Conservation (phyloP, 2,329 filamentous ascomycete species). For the Monilinia laxa region DNA sequence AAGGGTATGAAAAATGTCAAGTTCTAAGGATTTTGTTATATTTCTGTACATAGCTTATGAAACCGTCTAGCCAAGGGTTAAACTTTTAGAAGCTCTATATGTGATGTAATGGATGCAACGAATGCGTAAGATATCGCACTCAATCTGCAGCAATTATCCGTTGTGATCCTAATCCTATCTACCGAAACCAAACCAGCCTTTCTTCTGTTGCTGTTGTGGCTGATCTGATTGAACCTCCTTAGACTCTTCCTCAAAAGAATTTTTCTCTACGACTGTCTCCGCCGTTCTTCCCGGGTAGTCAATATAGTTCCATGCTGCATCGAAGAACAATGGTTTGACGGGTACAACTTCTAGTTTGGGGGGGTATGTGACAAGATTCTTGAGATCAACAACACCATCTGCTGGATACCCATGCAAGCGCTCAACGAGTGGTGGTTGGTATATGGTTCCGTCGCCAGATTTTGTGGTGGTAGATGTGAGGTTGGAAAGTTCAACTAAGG, state of each 20-base stretch:
- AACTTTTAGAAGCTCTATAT: not conserved
- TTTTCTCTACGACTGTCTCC: constrained; percentile 38
- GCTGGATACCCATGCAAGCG: constrained; percentile 71
- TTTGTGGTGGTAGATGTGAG: constrained; percentile 46
- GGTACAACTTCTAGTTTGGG: constrained; percentile 80
- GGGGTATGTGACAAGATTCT: constrained; percentile 82
- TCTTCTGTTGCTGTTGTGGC: constrained; percentile 54
- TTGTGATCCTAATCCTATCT: constrained; percentile 27
- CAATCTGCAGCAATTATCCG: constrained; percentile 3
- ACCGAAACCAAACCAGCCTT: constrained; percentile 74
- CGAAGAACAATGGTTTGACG: constrained; percentile 92
- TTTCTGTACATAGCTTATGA: not conserved
- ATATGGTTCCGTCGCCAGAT: constrained; percentile 31
- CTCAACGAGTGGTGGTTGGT: constrained; percentile 65
- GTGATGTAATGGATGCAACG: too few species aligned
- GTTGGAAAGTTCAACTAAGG: constrained; percentile 78
- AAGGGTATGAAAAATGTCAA: not conserved
- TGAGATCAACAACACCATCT: constrained; percentile 64
- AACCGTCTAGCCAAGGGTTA: not conserved
- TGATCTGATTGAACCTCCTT: constrained; percentile 34
- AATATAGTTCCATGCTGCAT: constrained; percentile 97
- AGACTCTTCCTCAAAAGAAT: constrained; percentile 23
- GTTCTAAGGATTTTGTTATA: not conserved
- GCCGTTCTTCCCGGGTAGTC: constrained; percentile 71
- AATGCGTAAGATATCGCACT: not conserved